Evolutionary conservation across 306 rosid genomes (phyloP), one percentile per base, ranked within the genome.

Genomic region (Vigna reflexopilosa): DNA sequence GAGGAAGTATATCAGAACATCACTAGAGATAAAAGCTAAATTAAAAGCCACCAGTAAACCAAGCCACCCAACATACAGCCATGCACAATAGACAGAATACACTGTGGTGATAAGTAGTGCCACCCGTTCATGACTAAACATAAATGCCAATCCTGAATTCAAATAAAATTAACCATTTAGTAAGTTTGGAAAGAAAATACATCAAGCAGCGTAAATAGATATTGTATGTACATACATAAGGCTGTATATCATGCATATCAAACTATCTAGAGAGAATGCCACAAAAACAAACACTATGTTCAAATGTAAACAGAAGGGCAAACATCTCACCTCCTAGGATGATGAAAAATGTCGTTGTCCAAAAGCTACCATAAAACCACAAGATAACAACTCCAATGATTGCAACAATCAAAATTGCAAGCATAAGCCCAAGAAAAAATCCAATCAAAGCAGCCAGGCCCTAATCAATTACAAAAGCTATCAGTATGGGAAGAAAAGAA

Each of bases 331-430:
- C 99, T 96, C 94, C 99, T 59, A 91, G 86, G 68, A 91, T 57
- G 83, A 96, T 85, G 83, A 91, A 79, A 79, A 90, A 72, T 61
- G 76, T 2, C 3, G 99, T 93, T 73, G 88, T 90, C 99, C 99
- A 96, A 83, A 96, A 93, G 88, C 93, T 93, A 76, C 99, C 98
- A 70, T 88, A 96, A 62, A 96, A 83, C 99, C 99, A 93, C 91
- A 96, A 84, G 81, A 83, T 86, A 65, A 86, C 62, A 81, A 87
- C 78, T 80, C 98, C 98, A 75, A 87, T 78, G 83, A 93, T 57
- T 54, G 91, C 91, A 81, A 91, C 87, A 30, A 86, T 86, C 86
- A 91, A 81, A 85, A 89, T 73, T 83, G 97, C 87, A 83, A 96
- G 84, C 80, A 83, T 83, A 70, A 91, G 82, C 75, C 96, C 97